Percentiles rank a stretch among this genome's conserved stretches.
These are phyloP conservation scores for Dothideomycetes sp. DNA, from an alignment of 2,329 filamentous ascomycete genomes.

Conservation along the genomic window DNA sequence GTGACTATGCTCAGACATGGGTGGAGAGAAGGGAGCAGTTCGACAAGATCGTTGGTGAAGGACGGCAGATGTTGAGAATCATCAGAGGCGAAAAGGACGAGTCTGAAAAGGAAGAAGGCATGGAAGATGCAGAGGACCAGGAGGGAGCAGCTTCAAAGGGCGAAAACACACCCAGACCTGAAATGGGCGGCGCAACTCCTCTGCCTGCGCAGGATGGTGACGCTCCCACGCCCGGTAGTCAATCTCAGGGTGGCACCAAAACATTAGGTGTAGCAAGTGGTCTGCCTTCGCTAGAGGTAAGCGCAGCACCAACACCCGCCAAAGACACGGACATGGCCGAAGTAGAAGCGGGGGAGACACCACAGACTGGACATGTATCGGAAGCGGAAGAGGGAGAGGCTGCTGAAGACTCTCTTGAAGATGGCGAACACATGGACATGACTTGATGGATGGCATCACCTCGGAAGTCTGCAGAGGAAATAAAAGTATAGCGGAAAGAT, in stretches of 20 bases:
- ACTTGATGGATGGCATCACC: no score
- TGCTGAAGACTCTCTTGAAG: constrained; percentile 12
- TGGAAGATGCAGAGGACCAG: constrained; percentile 55
- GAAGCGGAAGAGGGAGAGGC: constrained; percentile 18
- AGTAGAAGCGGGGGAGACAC: constrained; percentile 8
- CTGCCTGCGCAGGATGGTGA: constrained; percentile 23
- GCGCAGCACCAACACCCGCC: constrained; percentile 1
- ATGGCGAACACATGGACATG: constrained; percentile 11
- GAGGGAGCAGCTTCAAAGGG: constrained; percentile 38
- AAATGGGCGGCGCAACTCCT: constrained; percentile 26
- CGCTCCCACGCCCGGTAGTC: constrained; percentile 6
- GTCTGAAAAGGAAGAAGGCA: constrained; percentile 75
- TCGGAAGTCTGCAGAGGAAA: no score
- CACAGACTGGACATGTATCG: constrained; percentile 9
- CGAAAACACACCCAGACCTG: constrained; percentile 34
- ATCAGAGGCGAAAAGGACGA: constrained; percentile 95
- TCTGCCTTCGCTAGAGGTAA: neutral
- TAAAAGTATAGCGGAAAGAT: neutral
- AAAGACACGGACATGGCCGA: constrained; percentile 10
- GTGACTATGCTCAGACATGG: constrained; percentile 74
- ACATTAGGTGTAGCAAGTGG: neutral
- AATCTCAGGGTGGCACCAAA: neutral
- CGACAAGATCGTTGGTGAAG: constrained; percentile 78
- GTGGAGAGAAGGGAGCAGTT: constrained; percentile 77
- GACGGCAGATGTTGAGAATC: constrained; percentile 70